These are phyloP conservation scores for Sorghum bicolor DNA, from an alignment of 176 grass and related monocot species.

Conservation along the genomic window Sorghum_bicolor_NCBIv3 NC_012878.2:54634501-54635000, in stretches of 20 bases:
- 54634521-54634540: conserved; percentile 60
- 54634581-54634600: conserved; percentile 53
- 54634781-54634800: conserved; percentile 69
- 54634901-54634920: conserved; percentile 61
- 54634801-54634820: conserved; percentile 12
- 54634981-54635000: neutral
- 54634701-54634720: conserved; percentile 57
- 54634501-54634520: conserved; percentile 47
- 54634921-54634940: conserved; percentile 73
- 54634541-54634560: conserved; percentile 46
- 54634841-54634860: conserved; percentile 29
- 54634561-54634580: conserved; percentile 52
- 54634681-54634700: conserved; percentile 59
- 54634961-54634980: conserved; percentile 12
- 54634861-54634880: conserved; percentile 55
- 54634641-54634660: conserved; percentile 80
- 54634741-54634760: conserved; percentile 46
- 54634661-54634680: conserved; percentile 73
- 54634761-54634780: conserved; percentile 70
- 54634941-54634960: conserved; percentile 75
- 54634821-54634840: neutral
- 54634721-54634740: conserved; percentile 47
- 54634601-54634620: conserved; percentile 49
- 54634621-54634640: conserved; percentile 72
- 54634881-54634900: conserved; percentile 69